Conservation (phyloP, 1,139 yeast genomes). For the Martiniozyma asiatica region DNA sequence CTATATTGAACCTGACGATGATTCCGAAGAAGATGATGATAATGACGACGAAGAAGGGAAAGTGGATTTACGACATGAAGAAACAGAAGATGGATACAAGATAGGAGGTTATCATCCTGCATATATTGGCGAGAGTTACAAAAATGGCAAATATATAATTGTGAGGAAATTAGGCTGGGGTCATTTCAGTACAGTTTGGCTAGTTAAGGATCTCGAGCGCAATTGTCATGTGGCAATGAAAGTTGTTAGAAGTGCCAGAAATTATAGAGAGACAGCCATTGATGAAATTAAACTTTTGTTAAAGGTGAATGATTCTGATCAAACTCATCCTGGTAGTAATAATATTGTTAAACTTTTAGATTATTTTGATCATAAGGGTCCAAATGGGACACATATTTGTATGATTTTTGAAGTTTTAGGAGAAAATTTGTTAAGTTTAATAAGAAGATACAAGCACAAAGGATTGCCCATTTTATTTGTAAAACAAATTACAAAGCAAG, state of each 20-base stretch:
- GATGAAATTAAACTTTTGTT: constrained; percentile 66
- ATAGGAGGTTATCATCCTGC: constrained; percentile 88
- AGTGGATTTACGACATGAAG: constrained; percentile 36
- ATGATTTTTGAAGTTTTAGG: constrained; percentile 89
- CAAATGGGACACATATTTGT: constrained; percentile 72
- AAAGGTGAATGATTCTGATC: constrained; percentile 34
- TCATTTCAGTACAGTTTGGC: constrained; percentile 83
- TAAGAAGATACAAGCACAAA: constrained; percentile 51
- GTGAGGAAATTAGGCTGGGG: constrained; percentile 88
- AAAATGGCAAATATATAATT: constrained; percentile 49
- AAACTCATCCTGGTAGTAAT: constrained; percentile 57
- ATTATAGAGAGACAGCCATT: constrained; percentile 63
- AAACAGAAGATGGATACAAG: constrained; percentile 58
- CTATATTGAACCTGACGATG: constrained; percentile 14
- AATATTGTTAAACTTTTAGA: constrained; percentile 64
- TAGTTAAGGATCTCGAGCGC: constrained; percentile 48
- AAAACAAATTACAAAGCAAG: constrained; percentile 60
- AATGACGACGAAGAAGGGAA: constrained; percentile 15
- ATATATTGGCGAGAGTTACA: constrained; percentile 57
- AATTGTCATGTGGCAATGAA: constrained; percentile 70
- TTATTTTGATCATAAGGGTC: constrained; percentile 67
- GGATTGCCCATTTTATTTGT: constrained; percentile 67
- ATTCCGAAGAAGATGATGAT: constrained; percentile 10
- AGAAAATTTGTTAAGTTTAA: constrained; percentile 62
- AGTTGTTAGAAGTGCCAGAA: constrained; percentile 58